Evolutionary conservation across 2,329 filamentous ascomycete species (phyloP).

Genomic region (Fonsecaea pugnacius): DNA sequence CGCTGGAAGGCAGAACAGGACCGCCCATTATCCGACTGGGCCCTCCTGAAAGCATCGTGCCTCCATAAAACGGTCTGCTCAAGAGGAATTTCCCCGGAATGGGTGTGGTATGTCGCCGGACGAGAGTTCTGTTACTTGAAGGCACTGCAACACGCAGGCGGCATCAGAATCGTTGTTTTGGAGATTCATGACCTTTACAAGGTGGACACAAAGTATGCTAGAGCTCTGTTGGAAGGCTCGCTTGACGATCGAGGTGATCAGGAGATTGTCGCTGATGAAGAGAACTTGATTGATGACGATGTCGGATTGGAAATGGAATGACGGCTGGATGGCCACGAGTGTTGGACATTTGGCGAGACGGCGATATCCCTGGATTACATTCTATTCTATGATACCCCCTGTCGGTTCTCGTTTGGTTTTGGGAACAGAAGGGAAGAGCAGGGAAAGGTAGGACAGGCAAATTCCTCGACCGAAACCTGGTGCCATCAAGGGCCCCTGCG

Average conservation of each 20-base stretch:
- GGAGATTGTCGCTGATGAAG: conserved; percentile 21
- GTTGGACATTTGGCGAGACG: not conserved
- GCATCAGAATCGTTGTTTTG: conserved; percentile 8
- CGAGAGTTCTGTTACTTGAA: conserved; percentile 42
- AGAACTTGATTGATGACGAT: conserved; percentile 15
- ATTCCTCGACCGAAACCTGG: conserved; percentile 18
- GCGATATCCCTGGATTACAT: not conserved
- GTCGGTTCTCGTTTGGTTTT: not conserved
- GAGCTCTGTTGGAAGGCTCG: conserved; percentile 13
- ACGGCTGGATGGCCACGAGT: not conserved
- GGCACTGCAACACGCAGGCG: conserved; percentile 22
- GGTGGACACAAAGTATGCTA: conserved; percentile 28
- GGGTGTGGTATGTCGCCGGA: conserved; percentile 32
- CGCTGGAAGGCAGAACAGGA: conserved; percentile 42
- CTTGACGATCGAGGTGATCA: conserved; percentile 10
- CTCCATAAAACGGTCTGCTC: conserved; percentile 38
- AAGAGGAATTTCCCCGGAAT: conserved; percentile 1
- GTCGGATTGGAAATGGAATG: conserved; percentile 15
- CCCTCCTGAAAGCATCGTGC: conserved; percentile 46
- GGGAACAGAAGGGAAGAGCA: not conserved
- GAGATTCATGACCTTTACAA: conserved; percentile 26
- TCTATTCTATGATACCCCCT: conserved; percentile 19
- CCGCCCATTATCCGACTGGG: conserved; percentile 35
- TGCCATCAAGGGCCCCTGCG: not conserved
- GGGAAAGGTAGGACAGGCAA: not conserved